Conservation (phyloP, 441 rosid genomes). For the Aquilaria agallochum region DNA sequence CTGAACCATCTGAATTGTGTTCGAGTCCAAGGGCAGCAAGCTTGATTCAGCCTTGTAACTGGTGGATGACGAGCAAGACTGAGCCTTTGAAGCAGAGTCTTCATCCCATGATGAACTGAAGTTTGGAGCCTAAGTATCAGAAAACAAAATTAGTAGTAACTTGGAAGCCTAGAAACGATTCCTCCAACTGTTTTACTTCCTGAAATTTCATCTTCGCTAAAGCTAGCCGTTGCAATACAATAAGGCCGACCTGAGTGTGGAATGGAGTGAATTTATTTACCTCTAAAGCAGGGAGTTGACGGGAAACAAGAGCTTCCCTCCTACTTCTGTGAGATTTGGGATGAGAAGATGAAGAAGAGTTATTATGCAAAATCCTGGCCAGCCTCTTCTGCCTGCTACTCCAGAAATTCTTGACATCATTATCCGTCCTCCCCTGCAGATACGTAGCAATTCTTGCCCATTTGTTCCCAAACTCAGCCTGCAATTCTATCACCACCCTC, state of each 20-base stretch:
- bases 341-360: conserved; percentile 31
- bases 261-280: conserved; percentile 19
- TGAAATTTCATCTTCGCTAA: too few relatives aligned
- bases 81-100: conserved; percentile 28
- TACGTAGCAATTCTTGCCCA: conserved; percentile 93
- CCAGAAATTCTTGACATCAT: conserved; percentile 97
- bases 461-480: conserved; percentile 77
- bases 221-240: too few relatives aligned
- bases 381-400: conserved; percentile 84
- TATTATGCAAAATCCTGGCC: conserved; percentile 61
- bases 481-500: conserved; percentile 83
- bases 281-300: conserved; percentile 23
- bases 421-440: conserved; percentile 81
- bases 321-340: conserved; percentile 28
- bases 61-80: conserved; percentile 25
- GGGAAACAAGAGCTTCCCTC: conserved; percentile 21
- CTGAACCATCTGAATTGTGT: conserved; percentile 19
- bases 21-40: too few relatives aligned
- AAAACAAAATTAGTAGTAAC: not conserved
- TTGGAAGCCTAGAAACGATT: not conserved
- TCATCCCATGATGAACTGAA: conserved; percentile 36
- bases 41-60: conserved; percentile 10
- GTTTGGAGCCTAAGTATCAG: conserved; percentile 21
- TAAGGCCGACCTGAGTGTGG: not conserved
- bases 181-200: too few relatives aligned